Evolutionary conservation across 2,329 filamentous ascomycete species (phyloP).

Genomic region (Fusarium sp.): DNA sequence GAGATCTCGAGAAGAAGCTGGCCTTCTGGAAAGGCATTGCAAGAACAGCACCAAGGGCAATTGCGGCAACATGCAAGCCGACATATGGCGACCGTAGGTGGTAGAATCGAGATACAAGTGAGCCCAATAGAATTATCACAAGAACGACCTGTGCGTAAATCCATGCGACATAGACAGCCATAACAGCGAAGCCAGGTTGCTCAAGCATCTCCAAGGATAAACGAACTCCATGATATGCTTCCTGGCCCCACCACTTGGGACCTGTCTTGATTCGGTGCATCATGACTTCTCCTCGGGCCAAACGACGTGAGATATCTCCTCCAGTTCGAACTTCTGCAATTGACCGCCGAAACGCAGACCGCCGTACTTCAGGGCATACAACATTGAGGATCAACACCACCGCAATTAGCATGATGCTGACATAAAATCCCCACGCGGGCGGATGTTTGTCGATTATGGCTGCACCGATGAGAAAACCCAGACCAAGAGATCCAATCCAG

Average conservation of each 20-base stretch:
- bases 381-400: conserved; percentile 77
- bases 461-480: conserved; percentile 80
- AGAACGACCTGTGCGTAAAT: conserved; percentile 82
- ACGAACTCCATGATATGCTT: conserved; percentile 76
- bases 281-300: conserved; percentile 80
- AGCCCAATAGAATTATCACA: conserved; percentile 78
- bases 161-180: conserved; percentile 81
- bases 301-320: conserved; percentile 65
- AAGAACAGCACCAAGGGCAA: conserved; percentile 76
- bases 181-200: conserved; percentile 78
- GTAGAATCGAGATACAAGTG: conserved; percentile 78
- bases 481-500: conserved; percentile 76
- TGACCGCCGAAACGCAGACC: conserved; percentile 75
- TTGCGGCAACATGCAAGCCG: conserved; percentile 73
- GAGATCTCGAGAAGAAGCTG: conserved; percentile 74
- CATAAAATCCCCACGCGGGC: conserved; percentile 81
- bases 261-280: conserved; percentile 79
- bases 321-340: conserved; percentile 72
- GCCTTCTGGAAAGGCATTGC: conserved; percentile 82
- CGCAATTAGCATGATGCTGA: conserved; percentile 76
- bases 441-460: conserved; percentile 73
- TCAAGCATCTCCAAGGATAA: conserved; percentile 77
- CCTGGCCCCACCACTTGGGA: conserved; percentile 82
- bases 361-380: conserved; percentile 77
- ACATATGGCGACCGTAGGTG: conserved; percentile 72